Conservation (phyloP, 2,329 filamentous ascomycete species). For the Scleromitrula shiraiana region DNA sequence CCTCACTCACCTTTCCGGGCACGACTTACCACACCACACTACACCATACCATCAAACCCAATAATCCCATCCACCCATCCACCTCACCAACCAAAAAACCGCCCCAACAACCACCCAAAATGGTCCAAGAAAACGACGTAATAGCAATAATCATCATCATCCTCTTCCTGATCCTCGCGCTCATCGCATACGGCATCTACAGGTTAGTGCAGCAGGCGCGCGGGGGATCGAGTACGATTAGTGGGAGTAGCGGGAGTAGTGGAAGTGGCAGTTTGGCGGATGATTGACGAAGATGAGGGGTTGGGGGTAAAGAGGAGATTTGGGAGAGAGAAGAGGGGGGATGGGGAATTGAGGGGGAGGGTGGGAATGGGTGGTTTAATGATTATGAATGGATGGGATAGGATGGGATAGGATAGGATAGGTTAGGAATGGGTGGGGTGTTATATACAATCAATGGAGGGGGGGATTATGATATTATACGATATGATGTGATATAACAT, state of each 20-base stretch:
- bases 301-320: neutral
- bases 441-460: too few relatives aligned
- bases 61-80: neutral
- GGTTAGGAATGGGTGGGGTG: too few relatives aligned
- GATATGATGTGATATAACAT: too few relatives aligned
- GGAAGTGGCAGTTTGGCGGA: slow-evolving; percentile 23
- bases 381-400: neutral
- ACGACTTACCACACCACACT: too few relatives aligned
- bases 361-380: neutral
- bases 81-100: neutral
- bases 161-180: slow-evolving; percentile 53
- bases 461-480: too few relatives aligned
- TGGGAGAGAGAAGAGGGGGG: too few relatives aligned
- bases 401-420: neutral
- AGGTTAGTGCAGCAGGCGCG: slow-evolving; percentile 46
- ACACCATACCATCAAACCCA: too few relatives aligned
- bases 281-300: slow-evolving; percentile 13
- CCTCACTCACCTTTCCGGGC: neutral
- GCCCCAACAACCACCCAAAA: slow-evolving; percentile 30
- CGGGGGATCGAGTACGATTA: slow-evolving; percentile 12
- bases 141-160: slow-evolving; percentile 63
- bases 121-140: slow-evolving; percentile 59
- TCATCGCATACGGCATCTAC: slow-evolving; percentile 57
- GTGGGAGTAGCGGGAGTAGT: slow-evolving; percentile 12
- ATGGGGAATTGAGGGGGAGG: neutral